Evolutionary conservation across 139 green algal genomes (phyloP).

Genomic region (Micromonas pusilla): DNA sequence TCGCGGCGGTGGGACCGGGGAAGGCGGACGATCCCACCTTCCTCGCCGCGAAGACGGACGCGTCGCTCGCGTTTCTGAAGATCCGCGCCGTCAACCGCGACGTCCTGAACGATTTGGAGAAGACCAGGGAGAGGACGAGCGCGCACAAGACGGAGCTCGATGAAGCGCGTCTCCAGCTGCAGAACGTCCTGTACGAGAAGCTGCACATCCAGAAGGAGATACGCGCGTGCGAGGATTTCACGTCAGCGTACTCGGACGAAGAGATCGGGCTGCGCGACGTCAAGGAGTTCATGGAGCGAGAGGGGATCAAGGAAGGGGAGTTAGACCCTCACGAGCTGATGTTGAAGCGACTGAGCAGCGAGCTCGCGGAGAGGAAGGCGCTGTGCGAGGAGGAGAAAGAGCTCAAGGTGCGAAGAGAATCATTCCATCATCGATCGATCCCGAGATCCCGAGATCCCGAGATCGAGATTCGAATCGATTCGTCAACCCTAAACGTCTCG

Average conservation of each 20-base stretch:
- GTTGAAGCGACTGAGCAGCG: slow-evolving; percentile 38
- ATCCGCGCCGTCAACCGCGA: slow-evolving; percentile 40
- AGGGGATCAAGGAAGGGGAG: neutral
- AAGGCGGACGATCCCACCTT: neutral
- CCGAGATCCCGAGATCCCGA: no score
- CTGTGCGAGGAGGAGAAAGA: slow-evolving; percentile 39
- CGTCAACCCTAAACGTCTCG: no score
- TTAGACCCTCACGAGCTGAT: neutral
- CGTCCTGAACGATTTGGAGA: slow-evolving; percentile 34
- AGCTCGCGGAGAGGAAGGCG: slow-evolving; percentile 43
- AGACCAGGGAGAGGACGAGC: slow-evolving; percentile 43
- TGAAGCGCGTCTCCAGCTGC: slow-evolving; percentile 44
- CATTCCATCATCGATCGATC: no score
- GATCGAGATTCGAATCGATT: no score
- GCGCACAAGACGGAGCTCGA: slow-evolving; percentile 49
- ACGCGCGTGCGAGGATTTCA: slow-evolving; percentile 46
- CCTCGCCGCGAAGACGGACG: neutral
- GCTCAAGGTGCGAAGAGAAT: slow-evolving; percentile 26
- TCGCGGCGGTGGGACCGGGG: no score
- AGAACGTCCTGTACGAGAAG: slow-evolving; percentile 62
- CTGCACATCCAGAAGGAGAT: slow-evolving; percentile 67
- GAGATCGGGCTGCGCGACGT: neutral
- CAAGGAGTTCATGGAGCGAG: neutral
- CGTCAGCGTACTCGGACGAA: slow-evolving; percentile 44
- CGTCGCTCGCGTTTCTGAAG: slow-evolving; percentile 29